Percentiles rank a stretch among this genome's conserved stretches.
Evolutionary conservation across 768 basidiomycete species (phyloP).

Genomic region (Calocybe gangraenosa): DNA sequence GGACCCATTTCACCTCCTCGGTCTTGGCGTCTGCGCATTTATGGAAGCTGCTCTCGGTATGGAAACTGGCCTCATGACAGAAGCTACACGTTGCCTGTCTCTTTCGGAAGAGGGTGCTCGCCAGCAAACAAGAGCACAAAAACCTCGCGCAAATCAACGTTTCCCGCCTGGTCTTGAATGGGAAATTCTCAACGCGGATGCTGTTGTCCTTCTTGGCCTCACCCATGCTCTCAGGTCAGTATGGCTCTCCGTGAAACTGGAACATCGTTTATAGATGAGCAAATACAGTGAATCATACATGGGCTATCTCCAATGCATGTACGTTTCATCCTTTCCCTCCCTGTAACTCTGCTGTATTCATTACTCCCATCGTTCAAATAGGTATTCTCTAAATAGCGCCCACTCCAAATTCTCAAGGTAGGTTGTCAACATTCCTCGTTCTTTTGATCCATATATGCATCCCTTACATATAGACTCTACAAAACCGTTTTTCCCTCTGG

Average conservation of each 20-base stretch:
- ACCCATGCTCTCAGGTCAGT: constrained; percentile 66
- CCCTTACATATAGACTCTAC: constrained; percentile 44
- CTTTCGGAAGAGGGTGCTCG: constrained; percentile 59
- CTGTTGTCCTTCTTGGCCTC: constrained; percentile 64
- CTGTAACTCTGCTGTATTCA: background rate
- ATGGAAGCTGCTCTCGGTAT: constrained; percentile 78
- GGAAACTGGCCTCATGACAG: constrained; percentile 67
- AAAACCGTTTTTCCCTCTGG: constrained; percentile 65
- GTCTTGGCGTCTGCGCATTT: constrained; percentile 68
- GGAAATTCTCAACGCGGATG: constrained; percentile 74
- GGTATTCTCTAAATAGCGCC: constrained; percentile 44
- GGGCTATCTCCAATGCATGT: constrained; percentile 75
- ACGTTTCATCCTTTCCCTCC: constrained; percentile 27
- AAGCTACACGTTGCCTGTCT: constrained; percentile 53
- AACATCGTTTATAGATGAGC: background rate
- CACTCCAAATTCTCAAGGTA: constrained; percentile 76
- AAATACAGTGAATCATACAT: constrained; percentile 67
- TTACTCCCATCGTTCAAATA: constrained; percentile 3
- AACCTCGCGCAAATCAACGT: constrained; percentile 30
- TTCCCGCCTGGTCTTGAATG: constrained; percentile 69
- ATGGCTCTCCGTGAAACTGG: background rate
- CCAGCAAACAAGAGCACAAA: background rate
- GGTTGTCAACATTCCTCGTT: constrained; percentile 8
- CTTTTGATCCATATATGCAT: constrained; percentile 3
- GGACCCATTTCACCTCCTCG: constrained; percentile 71